A percentile compares a stretch with the other conserved stretches of the same genome.
Conservation (phyloP, 306 rosid genomes). For the Fagus crenata region DNA sequence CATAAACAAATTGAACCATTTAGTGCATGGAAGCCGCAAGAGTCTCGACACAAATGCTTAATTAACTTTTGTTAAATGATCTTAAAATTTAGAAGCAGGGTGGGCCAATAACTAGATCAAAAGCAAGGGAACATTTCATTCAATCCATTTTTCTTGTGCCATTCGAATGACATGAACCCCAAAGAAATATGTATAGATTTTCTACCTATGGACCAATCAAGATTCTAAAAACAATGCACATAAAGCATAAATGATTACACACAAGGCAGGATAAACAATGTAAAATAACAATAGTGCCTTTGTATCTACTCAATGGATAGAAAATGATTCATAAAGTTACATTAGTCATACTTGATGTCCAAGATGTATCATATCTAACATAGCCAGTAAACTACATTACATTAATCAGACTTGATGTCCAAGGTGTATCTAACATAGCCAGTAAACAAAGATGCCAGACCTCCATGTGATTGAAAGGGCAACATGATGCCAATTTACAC, state of each 20-base stretch:
- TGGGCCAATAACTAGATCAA: not conserved
- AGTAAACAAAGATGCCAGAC: slow-evolving; percentile 16
- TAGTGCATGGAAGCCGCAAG: not conserved
- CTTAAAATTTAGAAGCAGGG: not conserved
- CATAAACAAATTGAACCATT: not conserved
- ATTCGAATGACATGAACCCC: not conserved
- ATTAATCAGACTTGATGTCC: slow-evolving; percentile 15
- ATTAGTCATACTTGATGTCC: slow-evolving; percentile 13
- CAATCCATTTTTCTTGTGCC: not conserved
- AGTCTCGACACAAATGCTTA: not conserved
- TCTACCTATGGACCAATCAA: not conserved
- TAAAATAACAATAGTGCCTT: not conserved
- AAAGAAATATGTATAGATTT: not conserved
- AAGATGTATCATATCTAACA: not conserved
- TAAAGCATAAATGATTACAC: not conserved
- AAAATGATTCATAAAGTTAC: not conserved
- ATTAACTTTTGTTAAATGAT: not conserved
- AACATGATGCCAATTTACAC: not conserved
- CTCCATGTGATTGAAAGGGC: slow-evolving; percentile 24
- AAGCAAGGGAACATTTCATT: not conserved
- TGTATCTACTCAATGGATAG: not conserved
- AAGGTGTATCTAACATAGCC: not conserved
- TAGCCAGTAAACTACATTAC: slow-evolving; percentile 1
- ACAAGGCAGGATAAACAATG: not conserved
- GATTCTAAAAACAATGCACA: not conserved